Conservation (phyloP, 2,329 filamentous ascomycete species). For the Tolypocladium endophyticum region DNA sequence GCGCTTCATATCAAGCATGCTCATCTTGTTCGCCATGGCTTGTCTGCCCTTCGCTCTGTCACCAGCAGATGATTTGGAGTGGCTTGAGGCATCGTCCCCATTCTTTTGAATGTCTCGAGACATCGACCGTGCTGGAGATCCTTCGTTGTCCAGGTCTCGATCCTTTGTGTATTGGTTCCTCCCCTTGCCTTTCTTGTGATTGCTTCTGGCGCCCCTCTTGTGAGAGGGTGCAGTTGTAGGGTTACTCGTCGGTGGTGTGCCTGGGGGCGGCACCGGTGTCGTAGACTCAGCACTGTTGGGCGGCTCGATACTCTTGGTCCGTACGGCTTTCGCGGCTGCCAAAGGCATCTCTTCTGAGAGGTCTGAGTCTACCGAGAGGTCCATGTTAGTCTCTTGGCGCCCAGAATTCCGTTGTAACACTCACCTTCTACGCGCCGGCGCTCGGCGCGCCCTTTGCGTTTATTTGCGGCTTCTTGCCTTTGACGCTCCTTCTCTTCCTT, state of each 20-base stretch:
- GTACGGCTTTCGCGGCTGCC: slow-evolving; percentile 23
- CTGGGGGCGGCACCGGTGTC: slow-evolving; percentile 19
- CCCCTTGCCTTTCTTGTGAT: slow-evolving; percentile 57
- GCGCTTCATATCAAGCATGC: slow-evolving; percentile 80
- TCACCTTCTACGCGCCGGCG: slow-evolving; percentile 72
- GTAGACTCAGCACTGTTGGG: slow-evolving; percentile 17
- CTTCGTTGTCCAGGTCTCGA: slow-evolving; percentile 47
- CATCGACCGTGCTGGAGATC: slow-evolving; percentile 46
- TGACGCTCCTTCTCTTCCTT: slow-evolving; percentile 67
- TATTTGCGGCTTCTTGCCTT: slow-evolving; percentile 62
- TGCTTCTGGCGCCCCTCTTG: slow-evolving; percentile 50
- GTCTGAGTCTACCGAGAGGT: slow-evolving; percentile 50
- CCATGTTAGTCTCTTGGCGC: slow-evolving; percentile 1
- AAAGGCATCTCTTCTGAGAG: slow-evolving; percentile 56
- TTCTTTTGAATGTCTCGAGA: slow-evolving; percentile 34
- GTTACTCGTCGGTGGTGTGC: slow-evolving; percentile 33
- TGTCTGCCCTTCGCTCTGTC: slow-evolving; percentile 44
- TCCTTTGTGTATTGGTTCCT: slow-evolving; percentile 80
- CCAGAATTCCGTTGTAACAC: slow-evolving; percentile 5
- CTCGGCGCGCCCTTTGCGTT: slow-evolving; percentile 74
- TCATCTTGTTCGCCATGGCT: slow-evolving; percentile 55
- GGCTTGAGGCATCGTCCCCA: slow-evolving; percentile 21
- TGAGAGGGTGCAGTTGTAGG: slow-evolving; percentile 35
- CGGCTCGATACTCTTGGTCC: slow-evolving; percentile 19
- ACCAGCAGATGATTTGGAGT: slow-evolving; percentile 23